phyloP scores from a whole-genome alignment of 768 basidiomycete species.

The Sutorius australiensis region DNA sequence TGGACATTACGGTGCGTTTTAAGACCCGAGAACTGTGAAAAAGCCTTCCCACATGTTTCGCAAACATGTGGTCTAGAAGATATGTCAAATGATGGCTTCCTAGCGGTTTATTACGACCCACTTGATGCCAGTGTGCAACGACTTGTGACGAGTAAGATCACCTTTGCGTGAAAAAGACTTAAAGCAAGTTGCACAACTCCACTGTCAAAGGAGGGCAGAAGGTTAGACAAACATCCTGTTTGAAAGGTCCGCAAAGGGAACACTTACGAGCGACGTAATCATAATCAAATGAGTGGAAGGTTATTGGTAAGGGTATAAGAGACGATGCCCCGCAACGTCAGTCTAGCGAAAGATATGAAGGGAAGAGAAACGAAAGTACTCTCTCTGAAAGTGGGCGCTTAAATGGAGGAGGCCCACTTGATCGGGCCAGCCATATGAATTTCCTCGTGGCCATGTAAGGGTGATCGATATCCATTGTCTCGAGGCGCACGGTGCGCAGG shows the following conservation, averaged over 20 bases:
- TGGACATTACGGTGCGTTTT: slow-evolving; percentile 65
- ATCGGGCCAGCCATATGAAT: slow-evolving; percentile 9
- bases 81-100: background rate
- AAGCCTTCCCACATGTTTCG: slow-evolving; percentile 47
- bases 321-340: slow-evolving; percentile 49
- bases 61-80: slow-evolving; percentile 50
- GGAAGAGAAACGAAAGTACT: slow-evolving; percentile 5
- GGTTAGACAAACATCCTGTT: background rate
- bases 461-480: slow-evolving; percentile 23
- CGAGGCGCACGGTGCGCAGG: background rate
- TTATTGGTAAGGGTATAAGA: slow-evolving; percentile 23
- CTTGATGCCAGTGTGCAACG: slow-evolving; percentile 49
- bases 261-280: slow-evolving; percentile 24
- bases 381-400: slow-evolving; percentile 10
- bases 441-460: slow-evolving; percentile 8
- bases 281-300: slow-evolving; percentile 10
- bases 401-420: slow-evolving; percentile 12
- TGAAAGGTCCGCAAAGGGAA: background rate
- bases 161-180: slow-evolving; percentile 54
- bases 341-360: slow-evolving; percentile 12
- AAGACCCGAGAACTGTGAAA: slow-evolving; percentile 57
- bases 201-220: slow-evolving; percentile 23
- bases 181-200: slow-evolving; percentile 41
- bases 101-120: slow-evolving; percentile 23
- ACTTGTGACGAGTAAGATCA: slow-evolving; percentile 57